A percentile compares a stretch with the other conserved stretches of the same genome.
These are phyloP conservation scores for Eucalyptus dawsonii DNA, from an alignment of 345 rosid genomes.

Conservation along the genomic window DNA sequence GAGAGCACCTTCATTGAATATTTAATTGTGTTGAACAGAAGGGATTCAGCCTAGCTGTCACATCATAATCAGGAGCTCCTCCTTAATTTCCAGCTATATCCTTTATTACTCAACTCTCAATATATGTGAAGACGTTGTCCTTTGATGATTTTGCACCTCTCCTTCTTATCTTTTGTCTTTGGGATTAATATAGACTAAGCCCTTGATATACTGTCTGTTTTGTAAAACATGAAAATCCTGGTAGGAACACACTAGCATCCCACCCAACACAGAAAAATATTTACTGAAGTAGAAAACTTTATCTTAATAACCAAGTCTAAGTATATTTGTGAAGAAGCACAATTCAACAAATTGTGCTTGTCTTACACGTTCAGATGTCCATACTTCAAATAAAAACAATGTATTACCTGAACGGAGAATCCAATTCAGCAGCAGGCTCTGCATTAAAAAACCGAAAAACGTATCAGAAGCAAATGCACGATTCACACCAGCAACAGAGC, in stretches of 20 bases:
- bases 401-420: slow-evolving; percentile 48
- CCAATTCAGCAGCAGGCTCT: slow-evolving; percentile 52
- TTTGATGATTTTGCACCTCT: neutral
- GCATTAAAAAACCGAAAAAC: slow-evolving; percentile 64
- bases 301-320: neutral
- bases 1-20: neutral
- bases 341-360: neutral
- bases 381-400: neutral
- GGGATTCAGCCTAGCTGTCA: neutral
- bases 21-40: neutral
- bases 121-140: neutral
- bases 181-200: neutral
- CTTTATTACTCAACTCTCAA: neutral
- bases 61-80: neutral
- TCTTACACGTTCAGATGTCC: neutral
- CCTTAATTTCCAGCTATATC: neutral
- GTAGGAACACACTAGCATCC: neutral
- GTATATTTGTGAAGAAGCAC: neutral
- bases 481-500: slow-evolving; percentile 52
- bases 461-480: slow-evolving; percentile 84
- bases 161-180: neutral
- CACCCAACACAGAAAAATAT: neutral
- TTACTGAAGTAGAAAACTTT: neutral
- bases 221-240: neutral
- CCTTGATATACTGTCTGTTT: neutral